Base-by-base conservation (phyloP, 1,284 basidiomycete species). In the Ustilago lituana region DNA sequence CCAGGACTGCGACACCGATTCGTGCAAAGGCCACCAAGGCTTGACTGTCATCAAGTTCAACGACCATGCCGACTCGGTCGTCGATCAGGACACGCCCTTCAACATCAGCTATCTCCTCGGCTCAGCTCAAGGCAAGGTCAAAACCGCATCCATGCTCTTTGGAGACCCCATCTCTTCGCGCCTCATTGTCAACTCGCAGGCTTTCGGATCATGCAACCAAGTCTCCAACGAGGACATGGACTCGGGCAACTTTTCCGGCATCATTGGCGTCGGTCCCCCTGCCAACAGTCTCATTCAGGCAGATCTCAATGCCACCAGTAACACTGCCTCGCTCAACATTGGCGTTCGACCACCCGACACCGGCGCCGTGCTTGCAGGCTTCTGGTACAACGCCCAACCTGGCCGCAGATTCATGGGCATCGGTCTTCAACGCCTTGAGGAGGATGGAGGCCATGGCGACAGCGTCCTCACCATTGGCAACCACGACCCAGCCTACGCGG, bases 241-340 rank as follows among this genome's bases (percentile, higher is more conserved):
- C 22, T 60, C 68, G 20, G 75, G 70, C 57, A 66, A 71, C 45
- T 78, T 68, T 39, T 53, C 66, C 31, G 77, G 77, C 33, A 52
- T 77, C 45, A 44, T 79, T 23, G 77, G 77, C 27, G 39, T 79
- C 10, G 69, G 70, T 17, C 62, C 77, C n/a, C 76, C 77, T n/a
- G 55, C 62, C 43, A 69, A 72, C 58, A 68, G 62, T 43, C 47
- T 76, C 32, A 73, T 78, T 19, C 75, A 78, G 53, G 49, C 60
- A 17, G 39, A 58, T 17, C 56, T 78, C 45, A 65, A 66, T 35
- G 41, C 51, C 29, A 67, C 71, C 37, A 59, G 56, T 41, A 73
- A 68, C 46, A 60, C 64, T 5, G 61, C 66, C 19, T 50, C 24
- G 1, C 46, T 51, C 49, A 70, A 74, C 35, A 45, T 55, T n/a